phyloP scores from a whole-genome alignment of 192 early-diverging fungal genomes.

The Mortierella hygrophila region DNA sequence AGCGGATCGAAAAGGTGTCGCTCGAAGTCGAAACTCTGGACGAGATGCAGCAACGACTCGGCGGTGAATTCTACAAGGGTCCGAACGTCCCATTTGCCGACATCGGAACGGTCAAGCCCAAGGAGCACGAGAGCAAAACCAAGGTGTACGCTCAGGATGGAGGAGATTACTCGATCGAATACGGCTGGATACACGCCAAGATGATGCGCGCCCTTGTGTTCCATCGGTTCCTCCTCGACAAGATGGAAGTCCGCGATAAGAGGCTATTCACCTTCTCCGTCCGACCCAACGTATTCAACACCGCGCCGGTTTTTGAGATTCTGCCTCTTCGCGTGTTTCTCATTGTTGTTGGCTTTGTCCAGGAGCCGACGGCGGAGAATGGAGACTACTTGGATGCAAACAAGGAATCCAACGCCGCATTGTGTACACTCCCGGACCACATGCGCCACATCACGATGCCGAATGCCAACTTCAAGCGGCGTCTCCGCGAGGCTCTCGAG shows the following conservation, averaged over 20 bases:
- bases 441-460: constrained; percentile 8
- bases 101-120: background rate
- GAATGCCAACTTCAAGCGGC: constrained; percentile 30
- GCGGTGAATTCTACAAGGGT: constrained; percentile 17
- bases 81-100: constrained; percentile 16
- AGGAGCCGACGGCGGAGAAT: constrained; percentile 11
- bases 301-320: constrained; percentile 37
- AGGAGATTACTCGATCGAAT: constrained; percentile 29
- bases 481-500: constrained; percentile 39
- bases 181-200: constrained; percentile 59
- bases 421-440: constrained; percentile 14
- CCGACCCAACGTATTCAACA: constrained; percentile 27
- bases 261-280: constrained; percentile 11
- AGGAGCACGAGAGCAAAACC: background rate
- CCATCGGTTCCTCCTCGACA: constrained; percentile 55
- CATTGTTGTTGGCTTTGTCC: constrained; percentile 41
- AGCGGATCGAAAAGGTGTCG: constrained; percentile 26
- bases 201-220: constrained; percentile 61
- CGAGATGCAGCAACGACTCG: constrained; percentile 56
- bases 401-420: constrained; percentile 14
- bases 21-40: constrained; percentile 58
- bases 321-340: constrained; percentile 53
- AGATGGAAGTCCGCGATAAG: constrained; percentile 18
- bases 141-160: constrained; percentile 21
- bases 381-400: constrained; percentile 9